Conservation (phyloP, 2,329 filamentous ascomycete species). For the Davidsoniella eucalypti region DNA sequence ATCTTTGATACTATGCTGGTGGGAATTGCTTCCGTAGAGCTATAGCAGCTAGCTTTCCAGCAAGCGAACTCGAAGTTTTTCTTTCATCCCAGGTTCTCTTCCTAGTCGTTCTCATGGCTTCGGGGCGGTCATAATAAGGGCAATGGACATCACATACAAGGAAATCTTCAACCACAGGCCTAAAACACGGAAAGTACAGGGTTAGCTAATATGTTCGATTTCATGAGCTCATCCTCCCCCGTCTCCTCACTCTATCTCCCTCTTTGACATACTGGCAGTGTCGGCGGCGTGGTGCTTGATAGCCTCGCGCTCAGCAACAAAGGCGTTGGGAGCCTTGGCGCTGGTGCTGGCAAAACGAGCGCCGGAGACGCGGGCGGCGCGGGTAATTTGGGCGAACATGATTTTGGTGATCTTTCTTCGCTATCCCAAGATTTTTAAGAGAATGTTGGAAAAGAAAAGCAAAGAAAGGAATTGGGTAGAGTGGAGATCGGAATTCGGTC, state of each 20-base stretch:
- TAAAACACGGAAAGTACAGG: slow-evolving; percentile 22
- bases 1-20: too few relatives aligned
- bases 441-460: neutral
- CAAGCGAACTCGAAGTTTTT: too few relatives aligned
- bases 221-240: too few relatives aligned
- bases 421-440: neutral
- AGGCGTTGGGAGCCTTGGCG: slow-evolving; percentile 54
- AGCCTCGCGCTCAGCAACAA: slow-evolving; percentile 79
- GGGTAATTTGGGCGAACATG: slow-evolving; percentile 53
- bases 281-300: slow-evolving; percentile 79
- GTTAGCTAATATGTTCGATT: neutral
- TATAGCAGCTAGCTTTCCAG: too few relatives aligned
- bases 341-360: slow-evolving; percentile 56
- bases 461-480: neutral
- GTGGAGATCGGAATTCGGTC: slow-evolving; percentile 1
- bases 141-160: slow-evolving; percentile 39
- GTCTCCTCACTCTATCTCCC: too few relatives aligned
- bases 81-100: too few relatives aligned
- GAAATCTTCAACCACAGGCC: slow-evolving; percentile 94
- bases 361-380: slow-evolving; percentile 42
- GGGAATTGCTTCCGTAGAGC: too few relatives aligned
- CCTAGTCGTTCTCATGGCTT: too few relatives aligned
- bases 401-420: slow-evolving; percentile 18
- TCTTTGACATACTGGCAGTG: slow-evolving; percentile 48
- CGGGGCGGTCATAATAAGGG: neutral